A percentile compares a stretch with the other conserved stretches of the same genome.
Conservation (phyloP, 805 yeast species). For the Sugiyamaella qingdaonensis region DNA sequence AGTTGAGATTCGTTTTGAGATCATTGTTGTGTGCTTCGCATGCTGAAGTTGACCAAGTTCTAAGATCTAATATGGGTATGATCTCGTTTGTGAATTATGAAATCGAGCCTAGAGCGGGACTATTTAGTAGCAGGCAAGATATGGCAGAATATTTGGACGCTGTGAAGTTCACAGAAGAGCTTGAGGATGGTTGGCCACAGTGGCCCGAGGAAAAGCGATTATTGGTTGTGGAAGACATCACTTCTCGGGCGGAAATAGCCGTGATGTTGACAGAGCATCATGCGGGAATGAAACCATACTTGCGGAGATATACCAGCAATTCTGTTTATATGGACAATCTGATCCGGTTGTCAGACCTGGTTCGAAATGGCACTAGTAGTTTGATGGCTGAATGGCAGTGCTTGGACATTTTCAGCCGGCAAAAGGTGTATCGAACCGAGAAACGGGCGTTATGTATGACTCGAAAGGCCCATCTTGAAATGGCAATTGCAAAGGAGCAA, state of each 20-base stretch:
- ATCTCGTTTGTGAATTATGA: slow-evolving; percentile 22
- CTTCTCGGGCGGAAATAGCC: slow-evolving; percentile 1
- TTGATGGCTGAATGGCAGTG: slow-evolving; percentile 23
- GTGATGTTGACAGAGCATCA: not conserved
- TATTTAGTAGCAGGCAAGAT: slow-evolving; percentile 17
- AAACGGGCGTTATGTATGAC: slow-evolving; percentile 23
- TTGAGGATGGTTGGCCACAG: slow-evolving; percentile 14
- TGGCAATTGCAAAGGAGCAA: slow-evolving; percentile 20
- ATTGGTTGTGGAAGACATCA: not conserved
- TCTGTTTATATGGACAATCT: slow-evolving; percentile 24
- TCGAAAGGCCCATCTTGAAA: slow-evolving; percentile 27
- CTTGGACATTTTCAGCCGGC: slow-evolving; percentile 22
- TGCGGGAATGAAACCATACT: not conserved
- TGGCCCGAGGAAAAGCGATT: not conserved
- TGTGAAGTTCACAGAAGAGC: slow-evolving; percentile 16
- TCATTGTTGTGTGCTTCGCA: slow-evolving; percentile 25
- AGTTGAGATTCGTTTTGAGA: slow-evolving; percentile 18
- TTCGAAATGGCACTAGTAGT: slow-evolving; percentile 18
- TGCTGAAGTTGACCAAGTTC: slow-evolving; percentile 20
- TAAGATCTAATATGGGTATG: slow-evolving; percentile 25
- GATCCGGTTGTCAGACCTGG: slow-evolving; percentile 20
- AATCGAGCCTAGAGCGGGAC: slow-evolving; percentile 20
- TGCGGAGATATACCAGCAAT: slow-evolving; percentile 20
- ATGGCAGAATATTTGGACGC: slow-evolving; percentile 23
- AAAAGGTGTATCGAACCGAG: slow-evolving; percentile 15